Evolutionary conservation across 208 protist species (phyloP), one percentile per base, ranked within the genome.

Genomic region (Balamuthia mandrillaris): DNA sequence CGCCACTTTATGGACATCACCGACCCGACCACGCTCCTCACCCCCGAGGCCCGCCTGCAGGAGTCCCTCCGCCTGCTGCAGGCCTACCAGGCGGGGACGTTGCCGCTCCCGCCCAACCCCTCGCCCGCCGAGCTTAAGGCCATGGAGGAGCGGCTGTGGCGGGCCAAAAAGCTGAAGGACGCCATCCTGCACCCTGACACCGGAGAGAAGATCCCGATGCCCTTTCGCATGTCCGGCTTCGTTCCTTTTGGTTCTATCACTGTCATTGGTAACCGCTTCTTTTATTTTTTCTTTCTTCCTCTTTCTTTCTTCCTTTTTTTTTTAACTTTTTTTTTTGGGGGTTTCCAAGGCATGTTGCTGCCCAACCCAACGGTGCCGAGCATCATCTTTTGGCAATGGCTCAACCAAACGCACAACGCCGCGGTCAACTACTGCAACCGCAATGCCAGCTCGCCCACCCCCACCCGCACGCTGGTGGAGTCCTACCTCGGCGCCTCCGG

Each of bases 361-460:
- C 37, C 93, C 94, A 18, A 56, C 33, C 79, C 85, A 52, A 93
- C 91, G 81, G 81, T 94, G 16, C 79, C 89, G 4, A 91, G 91
- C 68, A 96, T 93, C n/a, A 58, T 96, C 21, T 91, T 91, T 45
- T 95, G 96, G 60, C 95, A 97, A 91, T 96, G 91, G 93, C 90
- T 96, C 54, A 97, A 97, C 83, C 95, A 96, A 88, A 96, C 92
- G 89, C 96, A 96, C 87, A 96, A 97, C 91, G 91, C 93, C 63
- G 93, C 93, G 3, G 91, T 97, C 39, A 97, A 97, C 90, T 96
- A 97, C 90, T 92, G 94, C 6, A 97, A 97, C 88, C 91, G 95
- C 74, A 95, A 92, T 87, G 94, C 93, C 33, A 93, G 94, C 58
- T 94, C 94, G 78, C 90, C 92, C 10, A 83, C 91, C 72, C 79